Conservation (phyloP, 2,329 filamentous ascomycete genomes). For the Calonectria henricotiae region DNA sequence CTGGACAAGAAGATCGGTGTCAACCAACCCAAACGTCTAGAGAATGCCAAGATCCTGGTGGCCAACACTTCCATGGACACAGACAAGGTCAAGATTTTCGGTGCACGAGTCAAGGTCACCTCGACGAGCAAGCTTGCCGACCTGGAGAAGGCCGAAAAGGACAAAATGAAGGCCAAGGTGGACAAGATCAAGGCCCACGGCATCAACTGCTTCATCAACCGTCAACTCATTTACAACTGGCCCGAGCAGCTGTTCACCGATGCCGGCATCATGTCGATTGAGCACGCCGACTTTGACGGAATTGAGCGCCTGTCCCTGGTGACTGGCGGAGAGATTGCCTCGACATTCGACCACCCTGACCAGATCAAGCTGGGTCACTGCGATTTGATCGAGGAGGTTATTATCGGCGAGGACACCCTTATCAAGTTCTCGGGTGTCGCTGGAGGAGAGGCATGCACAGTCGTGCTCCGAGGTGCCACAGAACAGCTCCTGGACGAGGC, state of each 20-base stretch:
- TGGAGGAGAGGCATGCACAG: conserved; percentile 94
- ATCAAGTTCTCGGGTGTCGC: conserved; percentile 98
- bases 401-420: conserved; percentile 97
- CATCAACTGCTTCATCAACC: conserved; percentile 99
- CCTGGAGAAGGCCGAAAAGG: conserved; percentile 96
- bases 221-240: conserved; percentile 99
- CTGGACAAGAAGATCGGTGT: conserved; percentile 99
- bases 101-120: conserved; percentile 95
- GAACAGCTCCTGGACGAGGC: conserved; percentile 98
- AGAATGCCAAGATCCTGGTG: conserved; percentile 98
- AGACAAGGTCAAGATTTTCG: conserved; percentile 99
- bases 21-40: conserved; percentile 96
- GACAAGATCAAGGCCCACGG: conserved; percentile 99
- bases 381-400: conserved; percentile 96
- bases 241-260: conserved; percentile 99
- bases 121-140: conserved; percentile 98
- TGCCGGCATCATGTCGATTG: conserved; percentile 97
- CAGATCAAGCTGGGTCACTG: conserved; percentile 97
- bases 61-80: conserved; percentile 99
- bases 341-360: conserved; percentile 98
- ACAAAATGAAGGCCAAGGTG: conserved; percentile 99
- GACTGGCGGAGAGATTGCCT: conserved; percentile 96
- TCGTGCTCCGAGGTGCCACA: conserved; percentile 95
- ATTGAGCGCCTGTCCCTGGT: conserved; percentile 96
- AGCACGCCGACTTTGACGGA: conserved; percentile 98